Evolutionary conservation across 768 basidiomycete species (phyloP), one percentile per base, ranked within the genome.

Genomic region (Hortiboletus campestris): DNA sequence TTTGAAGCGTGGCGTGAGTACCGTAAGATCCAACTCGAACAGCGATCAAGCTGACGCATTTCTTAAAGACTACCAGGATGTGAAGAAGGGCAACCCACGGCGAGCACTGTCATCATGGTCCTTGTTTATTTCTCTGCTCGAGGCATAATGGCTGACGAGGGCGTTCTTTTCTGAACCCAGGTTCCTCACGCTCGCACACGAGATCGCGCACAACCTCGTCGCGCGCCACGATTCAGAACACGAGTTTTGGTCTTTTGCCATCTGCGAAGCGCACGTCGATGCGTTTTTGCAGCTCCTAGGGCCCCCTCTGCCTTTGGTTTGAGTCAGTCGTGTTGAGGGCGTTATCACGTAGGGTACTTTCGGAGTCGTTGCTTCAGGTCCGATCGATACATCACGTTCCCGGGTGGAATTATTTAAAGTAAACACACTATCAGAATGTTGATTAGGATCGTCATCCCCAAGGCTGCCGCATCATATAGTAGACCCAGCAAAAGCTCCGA

Each of bases 1-100:
- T 93, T 83, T 61, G 80, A 89, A 65, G 81, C 84, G 49, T 92
- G 90, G 89, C 91, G 89, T 92, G 71, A 75, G 86, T 78, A 4
- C 6, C n/a, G n/a, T n/a, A 28, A 1, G 4, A 22, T 9, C n/a
- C 19, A 29, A 25, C 25, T 25, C 25, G 25, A 25, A 4, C 25
- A 25, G 4, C 25, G 25, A 25, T 25, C 25, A 25, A 25, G 25
- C 25, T 25, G 25, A 25, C 25, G 2, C 6, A 25, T 25, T 25
- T 25, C 25, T 25, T 25, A 25, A 25, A 42, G 51, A 57, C 17
- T 40, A 57, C 7, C 7, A 58, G 25, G 52, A 49, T 1, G 43
- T 49, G 17, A 35, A 55, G 28, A 46, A 19, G 11, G 47, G 36
- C 6, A 19, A 22, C 13, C 7, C 17, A 8, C 48, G 19, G 12